Conservation (phyloP, 768 basidiomycete species). For the Pilatotrama ljubarskyi region DNA sequence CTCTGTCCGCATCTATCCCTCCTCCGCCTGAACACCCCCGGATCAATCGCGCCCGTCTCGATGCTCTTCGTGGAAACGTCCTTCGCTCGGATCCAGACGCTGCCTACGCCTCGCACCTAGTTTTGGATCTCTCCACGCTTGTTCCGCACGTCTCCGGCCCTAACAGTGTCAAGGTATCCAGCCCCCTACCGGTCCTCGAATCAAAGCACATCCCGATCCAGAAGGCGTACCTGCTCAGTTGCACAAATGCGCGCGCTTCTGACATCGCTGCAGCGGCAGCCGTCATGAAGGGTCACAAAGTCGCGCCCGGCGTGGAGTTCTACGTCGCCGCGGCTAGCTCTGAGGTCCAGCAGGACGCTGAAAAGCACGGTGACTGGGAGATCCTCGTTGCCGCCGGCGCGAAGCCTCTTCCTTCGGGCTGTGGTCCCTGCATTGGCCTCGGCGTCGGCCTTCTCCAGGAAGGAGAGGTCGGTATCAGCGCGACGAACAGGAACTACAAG, state of each 20-base stretch:
- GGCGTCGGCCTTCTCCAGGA: constrained; percentile 92
- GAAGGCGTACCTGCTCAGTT: constrained; percentile 98
- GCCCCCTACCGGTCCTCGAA: constrained; percentile 83
- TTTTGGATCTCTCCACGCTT: constrained; percentile 90
- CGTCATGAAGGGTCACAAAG: constrained; percentile 78
- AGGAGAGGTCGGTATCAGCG: constrained; percentile 94
- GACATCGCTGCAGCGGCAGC: constrained; percentile 91
- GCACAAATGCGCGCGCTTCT: constrained; percentile 95
- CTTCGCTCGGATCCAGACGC: constrained; percentile 75
- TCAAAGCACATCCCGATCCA: constrained; percentile 76
- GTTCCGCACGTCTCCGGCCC: constrained; percentile 97
- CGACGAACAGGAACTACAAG: constrained; percentile 99
- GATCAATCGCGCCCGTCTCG: constrained; percentile 72
- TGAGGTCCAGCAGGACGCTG: constrained; percentile 87
- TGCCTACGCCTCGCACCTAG: constrained; percentile 81
- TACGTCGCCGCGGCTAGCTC: constrained; percentile 97
- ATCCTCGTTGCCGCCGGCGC: constrained; percentile 85
- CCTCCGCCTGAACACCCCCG: constrained; percentile 82
- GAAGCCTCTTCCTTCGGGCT: constrained; percentile 90
- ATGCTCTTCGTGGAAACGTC: constrained; percentile 55
- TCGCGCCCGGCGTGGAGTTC: constrained; percentile 91
- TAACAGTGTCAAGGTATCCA: constrained; percentile 97
- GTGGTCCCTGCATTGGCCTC: constrained; percentile 97
- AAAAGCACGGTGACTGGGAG: constrained; percentile 85
- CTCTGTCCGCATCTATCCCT: constrained; percentile 53